These are phyloP conservation scores for Cerrena zonata DNA, from an alignment of 1,284 basidiomycete species.

Conservation along the genomic window DNA sequence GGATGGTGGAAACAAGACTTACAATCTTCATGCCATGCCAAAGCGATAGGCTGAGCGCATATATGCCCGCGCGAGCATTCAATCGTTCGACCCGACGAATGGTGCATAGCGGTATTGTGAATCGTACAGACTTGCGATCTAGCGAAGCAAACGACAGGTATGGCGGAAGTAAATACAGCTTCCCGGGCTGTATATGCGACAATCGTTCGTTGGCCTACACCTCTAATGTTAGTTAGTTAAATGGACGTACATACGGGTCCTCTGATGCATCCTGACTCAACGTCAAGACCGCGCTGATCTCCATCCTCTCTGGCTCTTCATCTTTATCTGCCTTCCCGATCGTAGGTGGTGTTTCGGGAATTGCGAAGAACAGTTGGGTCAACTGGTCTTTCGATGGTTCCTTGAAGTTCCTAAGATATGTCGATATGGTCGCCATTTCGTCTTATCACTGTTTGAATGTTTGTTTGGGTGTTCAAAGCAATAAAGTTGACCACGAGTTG, in stretches of 20 bases:
- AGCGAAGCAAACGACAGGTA: conserved; percentile 89
- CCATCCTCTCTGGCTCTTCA: conserved; percentile 63
- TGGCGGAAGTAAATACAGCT: conserved; percentile 82
- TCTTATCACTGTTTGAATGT: conserved; percentile 1
- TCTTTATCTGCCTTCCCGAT: conserved; percentile 22
- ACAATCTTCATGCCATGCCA: conserved; percentile 97
- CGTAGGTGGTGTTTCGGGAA: conserved; percentile 39
- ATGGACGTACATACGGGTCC: conserved; percentile 91
- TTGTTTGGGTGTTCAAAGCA: neutral
- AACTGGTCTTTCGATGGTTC: conserved; percentile 84
- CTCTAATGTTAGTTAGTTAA: too few relatives aligned
- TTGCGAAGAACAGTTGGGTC: conserved; percentile 78
- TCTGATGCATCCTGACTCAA: conserved; percentile 75
- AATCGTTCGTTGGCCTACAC: neutral
- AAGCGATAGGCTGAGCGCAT: conserved; percentile 87
- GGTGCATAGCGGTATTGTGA: conserved; percentile 88
- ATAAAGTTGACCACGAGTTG: neutral
- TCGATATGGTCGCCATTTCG: conserved; percentile 71
- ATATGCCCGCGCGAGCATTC: conserved; percentile 88
- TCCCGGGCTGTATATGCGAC: conserved; percentile 71
- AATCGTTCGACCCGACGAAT: conserved; percentile 92
- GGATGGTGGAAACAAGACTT: conserved; percentile 28
- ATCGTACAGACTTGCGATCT: conserved; percentile 87
- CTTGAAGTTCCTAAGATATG: conserved; percentile 83
- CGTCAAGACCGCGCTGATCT: conserved; percentile 86